phyloP scores from a whole-genome alignment of 441 rosid genomes.

The Capsella rubella region DNA sequence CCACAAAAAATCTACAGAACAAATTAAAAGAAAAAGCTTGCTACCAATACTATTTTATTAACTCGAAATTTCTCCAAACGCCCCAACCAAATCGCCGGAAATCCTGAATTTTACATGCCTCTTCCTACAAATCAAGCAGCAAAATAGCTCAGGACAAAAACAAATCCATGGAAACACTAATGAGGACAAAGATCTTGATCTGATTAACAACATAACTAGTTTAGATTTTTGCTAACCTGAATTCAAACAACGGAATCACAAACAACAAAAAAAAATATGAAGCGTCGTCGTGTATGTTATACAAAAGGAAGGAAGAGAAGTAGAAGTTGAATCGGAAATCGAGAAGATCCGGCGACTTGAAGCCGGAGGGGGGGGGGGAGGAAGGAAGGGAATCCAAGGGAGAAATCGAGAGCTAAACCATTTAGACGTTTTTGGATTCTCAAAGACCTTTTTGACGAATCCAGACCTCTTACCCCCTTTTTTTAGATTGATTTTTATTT shows the following conservation, averaged over 20 bases:
- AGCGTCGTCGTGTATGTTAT: not conserved
- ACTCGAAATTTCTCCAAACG: constrained; percentile 32
- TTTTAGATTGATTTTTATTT: constrained; percentile 32
- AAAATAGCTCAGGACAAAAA: constrained; percentile 15
- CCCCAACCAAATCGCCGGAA: constrained; percentile 55
- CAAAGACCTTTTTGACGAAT: constrained; percentile 46
- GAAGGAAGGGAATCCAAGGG: constrained; percentile 31
- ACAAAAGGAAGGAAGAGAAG: not conserved
- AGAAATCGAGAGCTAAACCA: constrained; percentile 40
- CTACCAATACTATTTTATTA: constrained; percentile 36
- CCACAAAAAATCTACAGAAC: not conserved
- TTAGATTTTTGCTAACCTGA: constrained; percentile 19
- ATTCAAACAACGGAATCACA: constrained; percentile 24
- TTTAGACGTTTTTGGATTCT: constrained; percentile 36
- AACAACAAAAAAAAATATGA: not conserved
- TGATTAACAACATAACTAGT: not conserved
- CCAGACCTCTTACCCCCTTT: constrained; percentile 42
- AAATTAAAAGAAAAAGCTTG: not conserved
- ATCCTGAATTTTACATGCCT: constrained; percentile 53
- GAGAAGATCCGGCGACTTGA: constrained; percentile 47
- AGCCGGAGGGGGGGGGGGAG: constrained; percentile 33
- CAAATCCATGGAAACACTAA: constrained; percentile 9
- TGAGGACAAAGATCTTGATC: constrained; percentile 22
- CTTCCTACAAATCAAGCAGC: constrained; percentile 44
- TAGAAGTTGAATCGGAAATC: constrained; percentile 23